phyloP scores from a whole-genome alignment of 495 filamentous ascomycete species.

The Ramalina peruviana region DNA sequence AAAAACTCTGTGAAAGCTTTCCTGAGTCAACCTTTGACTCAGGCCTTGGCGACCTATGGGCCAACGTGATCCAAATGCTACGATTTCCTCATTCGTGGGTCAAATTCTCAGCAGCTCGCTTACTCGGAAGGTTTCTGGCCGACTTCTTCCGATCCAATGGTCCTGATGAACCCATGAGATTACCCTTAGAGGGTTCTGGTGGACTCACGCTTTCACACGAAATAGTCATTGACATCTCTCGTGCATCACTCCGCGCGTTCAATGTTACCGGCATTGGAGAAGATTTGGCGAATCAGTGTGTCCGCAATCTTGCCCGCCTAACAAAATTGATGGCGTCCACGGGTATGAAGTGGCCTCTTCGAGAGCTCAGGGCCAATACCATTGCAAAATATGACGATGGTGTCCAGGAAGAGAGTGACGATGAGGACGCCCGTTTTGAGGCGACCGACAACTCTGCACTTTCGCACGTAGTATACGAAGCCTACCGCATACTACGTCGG shows the following conservation, averaged over 20 bases:
- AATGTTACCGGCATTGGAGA: slow-evolving; percentile 50
- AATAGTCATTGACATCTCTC: slow-evolving; percentile 51
- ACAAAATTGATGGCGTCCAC: slow-evolving; percentile 51
- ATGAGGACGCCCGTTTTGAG: slow-evolving; percentile 27
- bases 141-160: slow-evolving; percentile 56
- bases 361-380: slow-evolving; percentile 25
- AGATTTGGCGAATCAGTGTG: slow-evolving; percentile 53
- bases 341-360: slow-evolving; percentile 28
- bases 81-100: slow-evolving; percentile 62
- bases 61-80: slow-evolving; percentile 45
- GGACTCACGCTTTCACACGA: slow-evolving; percentile 53
- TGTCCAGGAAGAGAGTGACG: slow-evolving; percentile 25
- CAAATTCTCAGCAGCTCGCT: slow-evolving; percentile 58
- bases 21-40: slow-evolving; percentile 46
- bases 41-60: slow-evolving; percentile 49
- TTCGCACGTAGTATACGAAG: slow-evolving; percentile 57
- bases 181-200: slow-evolving; percentile 54
- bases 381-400: slow-evolving; percentile 20
- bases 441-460: slow-evolving; percentile 36
- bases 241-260: slow-evolving; percentile 49
- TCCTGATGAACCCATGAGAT: slow-evolving; percentile 30
- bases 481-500: slow-evolving; percentile 62
- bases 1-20: slow-evolving; percentile 52
- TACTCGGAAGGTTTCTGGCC: slow-evolving; percentile 64
- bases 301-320: slow-evolving; percentile 67